phyloP scores from a whole-genome alignment of 2,329 filamentous ascomycete genomes.

The Aphanocladium album region DNA sequence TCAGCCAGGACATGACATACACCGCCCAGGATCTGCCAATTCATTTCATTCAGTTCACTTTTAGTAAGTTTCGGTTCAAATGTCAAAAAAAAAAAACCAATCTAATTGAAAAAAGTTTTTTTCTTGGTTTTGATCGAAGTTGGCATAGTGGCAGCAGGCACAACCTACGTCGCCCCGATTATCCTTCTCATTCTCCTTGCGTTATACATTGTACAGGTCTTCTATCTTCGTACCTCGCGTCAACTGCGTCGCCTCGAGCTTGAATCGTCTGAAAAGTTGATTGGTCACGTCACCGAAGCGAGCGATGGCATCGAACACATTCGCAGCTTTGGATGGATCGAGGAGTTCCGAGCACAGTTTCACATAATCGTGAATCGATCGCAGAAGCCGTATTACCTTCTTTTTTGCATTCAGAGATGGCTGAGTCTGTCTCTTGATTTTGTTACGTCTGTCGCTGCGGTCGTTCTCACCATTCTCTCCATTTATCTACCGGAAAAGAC shows the following conservation, averaged over 20 bases:
- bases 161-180: conserved; percentile 37
- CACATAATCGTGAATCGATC: conserved; percentile 33
- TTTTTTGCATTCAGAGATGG: conserved; percentile 42
- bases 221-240: conserved; percentile 44
- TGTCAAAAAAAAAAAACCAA: background rate
- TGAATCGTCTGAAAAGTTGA: conserved; percentile 44
- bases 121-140: conserved; percentile 36
- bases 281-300: conserved; percentile 32
- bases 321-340: conserved; percentile 20
- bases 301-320: conserved; percentile 21
- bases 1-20: conserved; percentile 7
- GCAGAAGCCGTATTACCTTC: conserved; percentile 26
- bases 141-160: conserved; percentile 37
- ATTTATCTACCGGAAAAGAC: background rate
- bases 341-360: conserved; percentile 35
- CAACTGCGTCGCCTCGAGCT: conserved; percentile 51
- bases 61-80: background rate
- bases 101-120: conserved; percentile 21
- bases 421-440: conserved; percentile 39
- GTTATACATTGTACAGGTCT: conserved; percentile 19
- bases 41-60: background rate
- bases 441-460: conserved; percentile 26
- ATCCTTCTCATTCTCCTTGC: conserved; percentile 31
- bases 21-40: background rate
- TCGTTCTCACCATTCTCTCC: conserved; percentile 15